Evolutionary conservation across 2,329 filamentous ascomycete genomes (phyloP).

Genomic region (Pseudogymnoascus pannorum): DNA sequence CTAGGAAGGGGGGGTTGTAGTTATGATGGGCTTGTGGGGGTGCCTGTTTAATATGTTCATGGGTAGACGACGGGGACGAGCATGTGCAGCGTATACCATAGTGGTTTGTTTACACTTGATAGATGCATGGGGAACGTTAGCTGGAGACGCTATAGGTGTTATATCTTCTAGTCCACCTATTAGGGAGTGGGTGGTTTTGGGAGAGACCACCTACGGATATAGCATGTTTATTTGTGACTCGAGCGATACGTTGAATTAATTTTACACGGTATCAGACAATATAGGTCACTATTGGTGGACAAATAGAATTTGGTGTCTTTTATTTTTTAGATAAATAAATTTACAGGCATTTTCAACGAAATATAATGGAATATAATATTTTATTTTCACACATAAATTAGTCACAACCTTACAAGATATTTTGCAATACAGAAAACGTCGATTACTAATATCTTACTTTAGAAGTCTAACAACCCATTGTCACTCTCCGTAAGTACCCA

Average conservation of each 20-base stretch:
- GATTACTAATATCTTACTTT: neutral
- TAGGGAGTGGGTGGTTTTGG: neutral
- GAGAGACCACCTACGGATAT: neutral
- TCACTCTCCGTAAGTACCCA: slow-evolving; percentile 64
- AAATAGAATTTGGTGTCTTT: neutral
- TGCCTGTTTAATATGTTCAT: neutral
- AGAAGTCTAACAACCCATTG: slow-evolving; percentile 38
- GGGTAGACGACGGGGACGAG: neutral
- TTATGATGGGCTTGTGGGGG: neutral
- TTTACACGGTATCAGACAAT: neutral
- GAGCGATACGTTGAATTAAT: neutral
- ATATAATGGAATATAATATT: neutral
- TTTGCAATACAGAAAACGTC: too few relatives aligned
- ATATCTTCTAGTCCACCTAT: neutral
- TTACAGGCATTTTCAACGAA: neutral
- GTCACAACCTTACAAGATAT: neutral
- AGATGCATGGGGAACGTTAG: neutral
- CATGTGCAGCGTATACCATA: neutral
- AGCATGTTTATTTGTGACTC: neutral
- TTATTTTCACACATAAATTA: neutral
- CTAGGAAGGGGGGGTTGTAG: slow-evolving; percentile 9
- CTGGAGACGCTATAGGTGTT: neutral
- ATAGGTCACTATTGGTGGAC: neutral
- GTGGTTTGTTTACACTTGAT: neutral
- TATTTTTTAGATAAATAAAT: neutral